These are phyloP conservation scores for Volvariella volvacea DNA, from an alignment of 1,284 basidiomycete species.

Conservation along the genomic window DNA sequence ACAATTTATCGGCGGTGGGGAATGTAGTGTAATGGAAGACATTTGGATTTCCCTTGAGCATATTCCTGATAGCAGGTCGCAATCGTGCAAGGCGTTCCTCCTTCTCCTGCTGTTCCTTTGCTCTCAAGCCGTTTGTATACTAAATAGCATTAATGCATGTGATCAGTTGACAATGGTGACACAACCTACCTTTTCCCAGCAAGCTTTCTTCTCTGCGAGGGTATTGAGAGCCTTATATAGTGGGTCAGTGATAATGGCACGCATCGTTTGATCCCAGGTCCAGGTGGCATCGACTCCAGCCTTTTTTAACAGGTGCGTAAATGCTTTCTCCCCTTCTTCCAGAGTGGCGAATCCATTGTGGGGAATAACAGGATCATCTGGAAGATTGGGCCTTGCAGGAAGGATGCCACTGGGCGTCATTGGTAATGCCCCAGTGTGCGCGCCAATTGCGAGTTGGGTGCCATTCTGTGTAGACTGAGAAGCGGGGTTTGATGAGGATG, in stretches of 20 bases:
- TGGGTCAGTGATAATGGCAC: slow-evolving; percentile 96
- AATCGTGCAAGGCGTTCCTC: slow-evolving; percentile 77
- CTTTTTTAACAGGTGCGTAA: slow-evolving; percentile 82
- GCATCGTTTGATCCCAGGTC: slow-evolving; percentile 99
- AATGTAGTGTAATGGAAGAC: slow-evolving; percentile 89
- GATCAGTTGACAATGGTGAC: not conserved
- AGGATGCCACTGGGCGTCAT: slow-evolving; percentile 52
- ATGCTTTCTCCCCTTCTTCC: slow-evolving; percentile 92
- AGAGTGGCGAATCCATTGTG: slow-evolving; percentile 82
- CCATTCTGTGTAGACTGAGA: slow-evolving; percentile 40
- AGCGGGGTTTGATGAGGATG: slow-evolving; percentile 32
- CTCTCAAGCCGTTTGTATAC: slow-evolving; percentile 72
- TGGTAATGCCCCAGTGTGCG: slow-evolving; percentile 49
- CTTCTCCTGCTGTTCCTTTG: slow-evolving; percentile 71
- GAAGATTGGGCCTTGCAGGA: slow-evolving; percentile 70
- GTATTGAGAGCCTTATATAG: slow-evolving; percentile 93
- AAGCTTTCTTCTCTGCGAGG: slow-evolving; percentile 89
- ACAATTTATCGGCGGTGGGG: slow-evolving; percentile 76
- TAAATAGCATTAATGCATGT: slow-evolving; percentile 20
- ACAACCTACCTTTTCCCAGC: slow-evolving; percentile 78
- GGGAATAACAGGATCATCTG: slow-evolving; percentile 80
- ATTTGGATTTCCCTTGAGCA: slow-evolving; percentile 77
- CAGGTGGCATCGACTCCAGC: slow-evolving; percentile 86
- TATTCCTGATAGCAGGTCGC: slow-evolving; percentile 76
- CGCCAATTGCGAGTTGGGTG: slow-evolving; percentile 38